Conservation (phyloP, 2,329 filamentous ascomycete species). For the Stagonosporopsis chrysanthemi region DNA sequence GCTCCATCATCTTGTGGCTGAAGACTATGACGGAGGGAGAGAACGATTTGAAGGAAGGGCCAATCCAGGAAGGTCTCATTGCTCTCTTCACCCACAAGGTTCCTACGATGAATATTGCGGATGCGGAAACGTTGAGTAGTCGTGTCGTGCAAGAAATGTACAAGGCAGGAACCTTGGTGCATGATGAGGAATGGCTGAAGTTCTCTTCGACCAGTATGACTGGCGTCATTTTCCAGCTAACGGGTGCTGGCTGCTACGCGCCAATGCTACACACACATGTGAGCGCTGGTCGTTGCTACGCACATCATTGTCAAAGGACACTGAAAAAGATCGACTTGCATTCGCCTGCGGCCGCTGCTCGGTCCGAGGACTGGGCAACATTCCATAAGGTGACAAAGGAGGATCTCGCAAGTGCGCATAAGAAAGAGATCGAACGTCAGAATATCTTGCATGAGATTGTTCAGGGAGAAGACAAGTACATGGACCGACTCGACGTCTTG, state of each 20-base stretch:
- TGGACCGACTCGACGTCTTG: slow-evolving; percentile 87
- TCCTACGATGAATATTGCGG: slow-evolving; percentile 97
- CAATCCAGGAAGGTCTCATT: slow-evolving; percentile 85
- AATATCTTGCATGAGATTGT: slow-evolving; percentile 96
- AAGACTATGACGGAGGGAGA: slow-evolving; percentile 90
- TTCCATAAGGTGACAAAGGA: slow-evolving; percentile 87
- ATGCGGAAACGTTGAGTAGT: slow-evolving; percentile 85
- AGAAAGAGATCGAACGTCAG: slow-evolving; percentile 90
- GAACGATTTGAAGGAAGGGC: slow-evolving; percentile 82
- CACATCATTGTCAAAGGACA: slow-evolving; percentile 90
- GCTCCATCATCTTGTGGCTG: slow-evolving; percentile 85
- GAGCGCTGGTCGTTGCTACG: slow-evolving; percentile 82
- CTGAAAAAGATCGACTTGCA: slow-evolving; percentile 92
- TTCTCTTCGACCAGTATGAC: slow-evolving; percentile 82
- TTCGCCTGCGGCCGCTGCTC: slow-evolving; percentile 69
- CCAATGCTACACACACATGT: slow-evolving; percentile 76
- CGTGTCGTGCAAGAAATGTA: slow-evolving; percentile 84
- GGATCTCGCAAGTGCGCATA: slow-evolving; percentile 72
- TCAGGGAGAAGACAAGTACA: slow-evolving; percentile 88
- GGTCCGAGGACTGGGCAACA: slow-evolving; percentile 84
- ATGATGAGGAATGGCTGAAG: slow-evolving; percentile 98
- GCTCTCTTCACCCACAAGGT: slow-evolving; percentile 93
- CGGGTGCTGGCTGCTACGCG: slow-evolving; percentile 89
- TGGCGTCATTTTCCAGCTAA: slow-evolving; percentile 92
- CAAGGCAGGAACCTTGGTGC: slow-evolving; percentile 75